Evolutionary conservation across 2,329 filamentous ascomycete genomes (phyloP), one percentile per base, ranked within the genome.

Genomic region (Dactylellina cionopaga): DNA sequence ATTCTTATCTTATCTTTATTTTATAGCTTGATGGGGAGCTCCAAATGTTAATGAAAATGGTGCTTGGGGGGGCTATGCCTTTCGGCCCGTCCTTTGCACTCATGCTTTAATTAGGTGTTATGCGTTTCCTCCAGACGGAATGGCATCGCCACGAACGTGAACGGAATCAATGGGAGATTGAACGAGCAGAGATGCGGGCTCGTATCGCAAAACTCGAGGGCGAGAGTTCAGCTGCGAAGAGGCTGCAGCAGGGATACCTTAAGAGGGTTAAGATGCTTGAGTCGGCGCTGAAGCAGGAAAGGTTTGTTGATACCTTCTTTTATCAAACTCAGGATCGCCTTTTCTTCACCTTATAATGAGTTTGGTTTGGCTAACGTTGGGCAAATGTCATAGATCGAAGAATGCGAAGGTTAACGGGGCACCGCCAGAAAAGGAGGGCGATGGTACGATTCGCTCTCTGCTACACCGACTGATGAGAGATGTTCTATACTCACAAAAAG

Each of bases 101-200:
- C 35, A 25, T 5, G 17, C 54, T 62, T 78, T 80, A 75, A n/a
- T n/a, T 76, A 95, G 92, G 95, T 79, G 95, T 99, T 35, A 99
- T 99, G 95, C 93, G 95, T 81, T 99, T 99, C 81, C 88, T 99
- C 37, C 95, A 99, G 83, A 95, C 95, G 49, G 94, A 99, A 86
- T 99, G 95, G 95, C 95, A 99, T 82, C 90, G 92, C 76, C 94
- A 99, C 81, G 95, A 99, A 82, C 91, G 95, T 82, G 95, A 97
- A 80, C 89, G 95, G 78, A 99, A 99, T 82, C 90, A 92, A 35
- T 99, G 95, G 95, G 95, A 99, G 81, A 99, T 99, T 80, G 95
- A 99, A 82, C 90, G 92, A 79, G 95, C 96, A 78, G 95, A 99
- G 83, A 98, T 99, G 95, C 96, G 96, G 84, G 92, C 92, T 76